Evolutionary conservation across 306 rosid genomes (phyloP).

Genomic region (Prunus davidiana): DNA sequence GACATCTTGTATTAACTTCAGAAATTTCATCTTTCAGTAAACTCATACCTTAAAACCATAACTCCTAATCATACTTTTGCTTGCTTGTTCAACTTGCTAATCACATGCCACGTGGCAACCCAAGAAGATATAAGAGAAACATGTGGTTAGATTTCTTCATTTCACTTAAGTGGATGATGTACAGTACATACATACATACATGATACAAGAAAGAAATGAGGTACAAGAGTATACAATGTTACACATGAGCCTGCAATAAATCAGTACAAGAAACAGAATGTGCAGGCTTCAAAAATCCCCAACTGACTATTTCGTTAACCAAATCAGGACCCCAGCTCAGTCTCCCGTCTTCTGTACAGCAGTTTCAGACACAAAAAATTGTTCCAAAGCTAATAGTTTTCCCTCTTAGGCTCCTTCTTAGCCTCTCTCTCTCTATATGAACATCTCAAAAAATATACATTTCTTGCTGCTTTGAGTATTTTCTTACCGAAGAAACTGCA

Average conservation of each 20-base stretch:
- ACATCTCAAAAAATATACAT: constrained; percentile 40
- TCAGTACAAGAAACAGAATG: constrained; percentile 25
- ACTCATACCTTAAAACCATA: no score
- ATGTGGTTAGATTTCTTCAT: constrained; percentile 29
- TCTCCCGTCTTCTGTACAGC: constrained; percentile 46
- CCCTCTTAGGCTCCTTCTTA: neutral
- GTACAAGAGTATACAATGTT: constrained; percentile 28
- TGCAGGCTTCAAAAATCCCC: constrained; percentile 26
- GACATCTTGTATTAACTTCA: no score
- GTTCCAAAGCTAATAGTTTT: constrained; percentile 10
- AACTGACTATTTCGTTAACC: constrained; percentile 21
- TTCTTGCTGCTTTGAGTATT: constrained; percentile 36
- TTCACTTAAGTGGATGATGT: constrained; percentile 28
- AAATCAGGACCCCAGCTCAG: constrained; percentile 32
- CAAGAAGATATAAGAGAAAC: neutral
- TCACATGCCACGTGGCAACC: neutral
- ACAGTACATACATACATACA: constrained; percentile 16
- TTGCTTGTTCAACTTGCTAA: no score
- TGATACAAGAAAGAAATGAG: constrained; percentile 27
- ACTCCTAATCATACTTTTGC: no score
- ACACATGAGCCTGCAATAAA: constrained; percentile 36
- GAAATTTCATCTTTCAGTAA: no score
- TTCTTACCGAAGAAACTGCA: constrained; percentile 24
- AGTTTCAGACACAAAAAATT: constrained; percentile 29
- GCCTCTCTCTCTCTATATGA: constrained; percentile 39